Conservation (phyloP, 176 grass and related monocot genomes). For the Triticum dicoccoides region DNA sequence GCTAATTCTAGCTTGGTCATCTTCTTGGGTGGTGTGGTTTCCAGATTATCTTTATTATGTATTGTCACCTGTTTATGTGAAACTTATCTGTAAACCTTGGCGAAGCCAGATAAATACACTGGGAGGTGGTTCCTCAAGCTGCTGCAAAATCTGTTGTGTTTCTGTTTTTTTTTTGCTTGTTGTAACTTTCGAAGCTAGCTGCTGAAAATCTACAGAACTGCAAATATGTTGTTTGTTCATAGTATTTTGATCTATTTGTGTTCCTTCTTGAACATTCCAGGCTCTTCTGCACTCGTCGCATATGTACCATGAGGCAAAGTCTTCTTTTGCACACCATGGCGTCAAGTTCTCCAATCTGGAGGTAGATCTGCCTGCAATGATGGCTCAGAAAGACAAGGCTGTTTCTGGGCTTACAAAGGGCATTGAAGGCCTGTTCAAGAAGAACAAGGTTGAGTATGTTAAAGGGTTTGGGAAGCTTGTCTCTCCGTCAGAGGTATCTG, state of each 20-base stretch:
- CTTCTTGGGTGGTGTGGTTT: background rate
- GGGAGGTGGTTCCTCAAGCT: background rate
- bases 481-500: conserved; percentile 71
- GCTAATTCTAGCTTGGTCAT: background rate
- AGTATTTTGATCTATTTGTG: background rate
- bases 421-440: conserved; percentile 86
- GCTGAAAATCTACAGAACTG: background rate
- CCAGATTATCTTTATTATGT: background rate
- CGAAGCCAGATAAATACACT: background rate
- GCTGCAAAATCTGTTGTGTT: background rate
- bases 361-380: conserved; percentile 74
- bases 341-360: conserved; percentile 75
- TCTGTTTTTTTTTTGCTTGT: background rate
- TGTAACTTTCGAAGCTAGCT: conserved; percentile 13
- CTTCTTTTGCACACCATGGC: conserved; percentile 67
- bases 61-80: background rate
- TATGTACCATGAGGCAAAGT: conserved; percentile 84
- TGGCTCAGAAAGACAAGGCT: conserved; percentile 88
- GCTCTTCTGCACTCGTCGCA: conserved; percentile 81
- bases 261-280: conserved; percentile 19
- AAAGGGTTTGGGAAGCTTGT: conserved; percentile 72
- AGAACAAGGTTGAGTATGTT: conserved; percentile 84
- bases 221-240: background rate
- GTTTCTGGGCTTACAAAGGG: conserved; percentile 75
- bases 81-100: background rate